phyloP scores from a whole-genome alignment of 371 early-diverging fungal species.

The Apophysomyces variabilis region DNA sequence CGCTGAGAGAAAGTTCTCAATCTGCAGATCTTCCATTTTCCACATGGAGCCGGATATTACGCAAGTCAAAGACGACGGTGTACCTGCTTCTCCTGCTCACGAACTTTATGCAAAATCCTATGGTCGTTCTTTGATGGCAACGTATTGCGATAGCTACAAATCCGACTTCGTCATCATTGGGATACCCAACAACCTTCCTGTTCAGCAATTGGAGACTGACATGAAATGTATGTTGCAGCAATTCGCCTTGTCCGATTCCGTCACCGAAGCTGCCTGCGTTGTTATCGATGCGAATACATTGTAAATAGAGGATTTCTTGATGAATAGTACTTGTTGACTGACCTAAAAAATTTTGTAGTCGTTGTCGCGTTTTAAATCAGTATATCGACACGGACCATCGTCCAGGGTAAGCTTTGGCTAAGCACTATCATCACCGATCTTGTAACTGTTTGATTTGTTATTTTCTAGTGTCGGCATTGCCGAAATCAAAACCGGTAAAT shows the following conservation, averaged over 20 bases:
- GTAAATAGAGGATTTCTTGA: slow-evolving; percentile 23
- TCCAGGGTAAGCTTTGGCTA: slow-evolving; percentile 5
- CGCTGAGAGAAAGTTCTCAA: not conserved
- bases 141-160: slow-evolving; percentile 60
- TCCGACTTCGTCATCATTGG: slow-evolving; percentile 70
- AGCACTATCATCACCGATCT: not conserved
- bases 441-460: not conserved
- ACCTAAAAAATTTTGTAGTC: slow-evolving; percentile 23
- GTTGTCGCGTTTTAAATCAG: slow-evolving; percentile 42
- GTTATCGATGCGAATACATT: slow-evolving; percentile 61
- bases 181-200: slow-evolving; percentile 54
- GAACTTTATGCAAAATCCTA: slow-evolving; percentile 65
- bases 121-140: slow-evolving; percentile 68
- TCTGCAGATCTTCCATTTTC: slow-evolving; percentile 42
- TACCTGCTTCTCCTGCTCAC: slow-evolving; percentile 45
- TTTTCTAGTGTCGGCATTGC: not conserved
- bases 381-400: slow-evolving; percentile 20
- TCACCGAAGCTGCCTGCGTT: slow-evolving; percentile 54
- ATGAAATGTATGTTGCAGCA: slow-evolving; percentile 54
- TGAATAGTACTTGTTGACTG: too few species aligned
- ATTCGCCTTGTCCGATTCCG: slow-evolving; percentile 42
- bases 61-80: slow-evolving; percentile 26
- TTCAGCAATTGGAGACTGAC: slow-evolving; percentile 58
- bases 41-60: slow-evolving; percentile 57
- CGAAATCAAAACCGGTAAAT: slow-evolving; percentile 13